Evolutionary conservation across 768 basidiomycete species (phyloP).

Genomic region (Infundibulicybe gibba): DNA sequence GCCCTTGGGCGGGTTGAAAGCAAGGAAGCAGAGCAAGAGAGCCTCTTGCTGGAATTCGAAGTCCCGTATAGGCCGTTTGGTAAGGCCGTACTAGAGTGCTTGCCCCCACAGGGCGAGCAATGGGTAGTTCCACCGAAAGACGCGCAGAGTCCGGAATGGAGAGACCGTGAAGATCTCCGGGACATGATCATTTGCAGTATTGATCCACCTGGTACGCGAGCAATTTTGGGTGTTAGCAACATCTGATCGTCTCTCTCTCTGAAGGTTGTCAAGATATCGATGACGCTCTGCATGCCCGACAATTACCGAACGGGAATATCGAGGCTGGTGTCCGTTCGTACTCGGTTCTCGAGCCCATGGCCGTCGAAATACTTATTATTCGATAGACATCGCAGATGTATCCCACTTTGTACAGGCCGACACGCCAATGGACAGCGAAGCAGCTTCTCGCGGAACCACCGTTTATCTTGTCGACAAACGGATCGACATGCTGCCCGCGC

Average conservation of each 20-base stretch:
- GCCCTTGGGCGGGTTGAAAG: constrained; percentile 87
- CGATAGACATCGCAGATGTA: constrained; percentile 93
- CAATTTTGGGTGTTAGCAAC: no score
- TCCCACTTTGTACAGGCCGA: constrained; percentile 93
- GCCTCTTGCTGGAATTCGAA: constrained; percentile 89
- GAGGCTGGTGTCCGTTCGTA: constrained; percentile 96
- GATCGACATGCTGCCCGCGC: constrained; percentile 94
- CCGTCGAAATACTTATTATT: background rate
- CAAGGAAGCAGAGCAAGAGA: constrained; percentile 96
- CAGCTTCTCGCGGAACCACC: constrained; percentile 90
- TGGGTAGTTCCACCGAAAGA: constrained; percentile 91
- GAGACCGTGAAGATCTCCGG: constrained; percentile 82
- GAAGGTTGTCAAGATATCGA: constrained; percentile 97
- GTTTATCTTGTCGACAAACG: constrained; percentile 98
- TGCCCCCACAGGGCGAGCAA: constrained; percentile 83
- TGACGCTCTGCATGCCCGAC: constrained; percentile 90
- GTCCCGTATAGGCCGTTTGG: constrained; percentile 96
- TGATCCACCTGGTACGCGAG: constrained; percentile 78
- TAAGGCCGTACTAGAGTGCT: constrained; percentile 88
- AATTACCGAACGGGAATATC: constrained; percentile 87
- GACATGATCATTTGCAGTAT: constrained; percentile 91
- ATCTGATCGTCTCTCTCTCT: background rate
- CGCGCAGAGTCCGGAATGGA: constrained; percentile 50
- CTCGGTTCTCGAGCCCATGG: background rate
- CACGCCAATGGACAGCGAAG: constrained; percentile 95